Evolutionary conservation across 352 stramenopile species (phyloP), one percentile per base, ranked within the genome.

Genomic region (Pythium phragmitis): DNA sequence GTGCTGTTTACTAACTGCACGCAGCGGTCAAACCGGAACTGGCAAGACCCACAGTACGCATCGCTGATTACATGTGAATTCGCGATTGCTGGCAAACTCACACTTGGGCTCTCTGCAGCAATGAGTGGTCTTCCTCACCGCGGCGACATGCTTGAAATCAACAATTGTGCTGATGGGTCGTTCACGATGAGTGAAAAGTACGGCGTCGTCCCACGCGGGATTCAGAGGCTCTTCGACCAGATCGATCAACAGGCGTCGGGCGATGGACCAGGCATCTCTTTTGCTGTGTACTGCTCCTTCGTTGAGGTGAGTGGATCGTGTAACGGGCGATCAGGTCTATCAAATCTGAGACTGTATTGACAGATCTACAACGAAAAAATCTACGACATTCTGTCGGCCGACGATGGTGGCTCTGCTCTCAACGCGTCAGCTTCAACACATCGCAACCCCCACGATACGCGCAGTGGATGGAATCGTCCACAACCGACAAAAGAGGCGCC

Each of bases 341-440:
- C 7, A 39, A 13, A 39, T 39, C 34, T 39, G 34, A 39, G 7
- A 39, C 34, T 39, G 34, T 39, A 36, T 17, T 13, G 26, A 42
- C 48, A 91, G 84, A 91, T 92, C 34, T 87, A 87, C 74, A 91
- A 91, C 54, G 84, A 92, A 47, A 87, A 81, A 46, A 87, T 92
- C 42, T 92, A 85, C 52, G 81, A 92, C 55, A 77, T 92, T 33
- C 63, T 92, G 5, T 75, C 76, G 2, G 56, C 65, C 14, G 73
- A 79, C 11, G 11, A 54, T 8, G 30, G 39, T 19, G 17, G 21
- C 17, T n/a, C 33, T 41, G 42, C 33, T 45, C 23, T 49, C 21
- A 30, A 34, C 57, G 19, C 7, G 8, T 23, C 12, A 8, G 19
- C 11, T n/a, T 41, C 13, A 4, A 56, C 28, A 49, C 39, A 43